Percentiles rank a stretch among this genome's conserved stretches.
Conservation (phyloP, 108 stramenopile genomes). For the Aureococcus anophagefferens region DNA sequence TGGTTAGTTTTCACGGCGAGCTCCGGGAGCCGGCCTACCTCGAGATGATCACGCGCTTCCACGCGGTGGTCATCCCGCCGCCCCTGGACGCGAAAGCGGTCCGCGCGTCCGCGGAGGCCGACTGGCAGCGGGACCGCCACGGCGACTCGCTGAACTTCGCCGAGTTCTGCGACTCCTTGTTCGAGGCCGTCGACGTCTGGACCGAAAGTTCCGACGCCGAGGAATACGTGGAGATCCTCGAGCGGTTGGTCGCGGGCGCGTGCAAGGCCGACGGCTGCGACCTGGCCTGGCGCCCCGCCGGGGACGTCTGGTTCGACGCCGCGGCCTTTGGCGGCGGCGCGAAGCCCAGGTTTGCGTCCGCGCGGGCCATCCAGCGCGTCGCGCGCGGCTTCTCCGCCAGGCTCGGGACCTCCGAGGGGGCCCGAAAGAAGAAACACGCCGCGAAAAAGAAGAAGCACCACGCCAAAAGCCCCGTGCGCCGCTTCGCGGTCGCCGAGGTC, state of each 20-base stretch:
- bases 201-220: constrained; percentile 1
- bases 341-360: too few species aligned
- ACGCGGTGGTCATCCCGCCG: background rate
- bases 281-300: too few species aligned
- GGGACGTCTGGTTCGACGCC: too few species aligned
- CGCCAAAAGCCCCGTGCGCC: too few species aligned
- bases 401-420: too few species aligned
- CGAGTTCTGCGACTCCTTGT: background rate
- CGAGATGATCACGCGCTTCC: background rate
- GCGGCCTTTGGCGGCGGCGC: too few species aligned
- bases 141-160: background rate
- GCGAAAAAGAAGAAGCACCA: too few species aligned
- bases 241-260: background rate
- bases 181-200: constrained; percentile 4
- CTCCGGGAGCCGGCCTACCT: background rate
- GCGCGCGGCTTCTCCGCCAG: too few species aligned
- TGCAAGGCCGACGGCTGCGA: too few species aligned
- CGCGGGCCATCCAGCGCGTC: too few species aligned
- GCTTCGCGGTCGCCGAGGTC: too few species aligned
- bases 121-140: constrained; percentile 1
- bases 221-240: constrained; percentile 6
- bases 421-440: too few species aligned
- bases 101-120: background rate
- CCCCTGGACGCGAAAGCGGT: background rate
- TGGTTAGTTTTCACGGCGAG: background rate